phyloP scores from a whole-genome alignment of 352 stramenopile genomes.

The Globisporangium abappressorium region DNA sequence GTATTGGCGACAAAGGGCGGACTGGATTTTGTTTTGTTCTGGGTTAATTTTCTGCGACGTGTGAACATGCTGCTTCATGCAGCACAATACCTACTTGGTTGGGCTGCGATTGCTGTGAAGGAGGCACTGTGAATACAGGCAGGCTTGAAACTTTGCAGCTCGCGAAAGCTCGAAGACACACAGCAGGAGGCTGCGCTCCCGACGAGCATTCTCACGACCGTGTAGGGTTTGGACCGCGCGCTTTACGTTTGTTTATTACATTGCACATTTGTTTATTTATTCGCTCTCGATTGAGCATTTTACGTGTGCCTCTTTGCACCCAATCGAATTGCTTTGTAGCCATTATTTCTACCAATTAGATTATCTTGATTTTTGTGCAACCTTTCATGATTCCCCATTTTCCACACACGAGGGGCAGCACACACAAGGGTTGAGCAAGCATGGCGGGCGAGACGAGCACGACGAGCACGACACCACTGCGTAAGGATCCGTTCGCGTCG shows the following conservation, averaged over 20 bases:
- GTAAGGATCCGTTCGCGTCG: constrained; percentile 19
- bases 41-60: not conserved
- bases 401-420: not conserved
- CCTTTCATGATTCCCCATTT: not conserved
- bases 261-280: not conserved
- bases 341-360: constrained; percentile 3
- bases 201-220: no score
- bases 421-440: not conserved
- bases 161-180: no score
- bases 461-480: not conserved
- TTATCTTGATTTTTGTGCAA: not conserved
- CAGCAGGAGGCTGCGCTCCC: no score
- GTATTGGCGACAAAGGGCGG: not conserved
- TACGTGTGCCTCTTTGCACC: not conserved
- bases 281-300: no score
- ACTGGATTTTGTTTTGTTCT: not conserved
- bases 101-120: no score
- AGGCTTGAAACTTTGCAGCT: no score
- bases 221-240: no score
- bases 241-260: no score
- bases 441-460: constrained; percentile 2
- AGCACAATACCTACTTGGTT: not conserved
- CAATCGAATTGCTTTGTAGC: not conserved
- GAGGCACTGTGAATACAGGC: no score
- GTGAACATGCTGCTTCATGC: not conserved